phyloP scores from a whole-genome alignment of 176 grass and related monocot species.

The Rhipidocladum racemiflorum region DNA sequence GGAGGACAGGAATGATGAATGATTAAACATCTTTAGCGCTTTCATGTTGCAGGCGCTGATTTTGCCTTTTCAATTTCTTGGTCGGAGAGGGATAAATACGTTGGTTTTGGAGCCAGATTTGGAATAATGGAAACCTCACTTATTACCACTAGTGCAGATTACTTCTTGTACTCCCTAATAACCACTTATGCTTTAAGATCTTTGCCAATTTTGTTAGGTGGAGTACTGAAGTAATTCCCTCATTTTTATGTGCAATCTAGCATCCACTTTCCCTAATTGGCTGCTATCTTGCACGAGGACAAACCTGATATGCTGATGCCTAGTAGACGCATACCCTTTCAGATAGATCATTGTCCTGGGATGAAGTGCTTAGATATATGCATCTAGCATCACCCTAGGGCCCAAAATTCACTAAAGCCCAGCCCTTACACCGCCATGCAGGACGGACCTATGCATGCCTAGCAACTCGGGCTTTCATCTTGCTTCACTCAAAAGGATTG shows the following conservation, averaged over 20 bases:
- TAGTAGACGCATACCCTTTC: neutral
- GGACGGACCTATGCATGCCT: neutral
- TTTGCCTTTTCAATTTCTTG: neutral
- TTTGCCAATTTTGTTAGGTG: slow-evolving; percentile 9
- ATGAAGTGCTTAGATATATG: neutral
- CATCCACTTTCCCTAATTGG: neutral
- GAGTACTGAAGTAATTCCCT: neutral
- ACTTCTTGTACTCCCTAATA: neutral
- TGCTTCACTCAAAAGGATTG: neutral
- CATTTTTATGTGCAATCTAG: neutral
- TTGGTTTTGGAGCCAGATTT: neutral
- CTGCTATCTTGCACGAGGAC: neutral
- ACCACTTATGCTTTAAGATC: neutral
- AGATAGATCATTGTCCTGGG: neutral
- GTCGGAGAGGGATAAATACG: neutral
- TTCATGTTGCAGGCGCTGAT: neutral
- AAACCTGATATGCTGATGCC: neutral
- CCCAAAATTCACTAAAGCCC: neutral
- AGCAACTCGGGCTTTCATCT: neutral
- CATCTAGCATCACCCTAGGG: neutral
- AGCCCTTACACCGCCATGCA: neutral
- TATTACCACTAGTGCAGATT: neutral
- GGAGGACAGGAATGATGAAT: neutral
- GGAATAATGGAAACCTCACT: neutral
- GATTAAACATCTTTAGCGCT: neutral